Evolutionary conservation across 495 filamentous ascomycete genomes (phyloP).

Genomic region (Podospora bellae-mahoneyi): DNA sequence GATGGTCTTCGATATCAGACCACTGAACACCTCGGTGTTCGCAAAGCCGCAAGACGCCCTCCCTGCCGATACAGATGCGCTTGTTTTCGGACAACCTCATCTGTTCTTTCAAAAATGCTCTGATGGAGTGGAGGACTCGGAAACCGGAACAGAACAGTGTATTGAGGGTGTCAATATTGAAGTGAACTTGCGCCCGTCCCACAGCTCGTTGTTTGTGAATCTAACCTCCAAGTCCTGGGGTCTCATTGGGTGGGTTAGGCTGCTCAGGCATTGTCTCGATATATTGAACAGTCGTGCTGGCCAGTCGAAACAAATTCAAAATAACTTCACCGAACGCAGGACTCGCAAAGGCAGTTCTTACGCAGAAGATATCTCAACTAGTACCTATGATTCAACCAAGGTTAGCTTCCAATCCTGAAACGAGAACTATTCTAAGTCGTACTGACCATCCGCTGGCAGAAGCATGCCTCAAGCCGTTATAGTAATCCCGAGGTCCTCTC

Average conservation of each 20-base stretch:
- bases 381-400: neutral
- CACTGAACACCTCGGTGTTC: neutral
- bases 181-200: neutral
- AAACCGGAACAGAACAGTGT: neutral
- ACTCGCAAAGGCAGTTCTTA: neutral
- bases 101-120: neutral
- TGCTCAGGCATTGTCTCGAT: neutral
- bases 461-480: neutral
- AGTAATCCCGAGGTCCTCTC: neutral
- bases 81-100: neutral
- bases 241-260: no score
- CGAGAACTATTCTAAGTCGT: neutral
- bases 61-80: neutral
- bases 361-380: neutral
- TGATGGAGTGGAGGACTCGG: neutral
- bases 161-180: neutral
- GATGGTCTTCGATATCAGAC: neutral
- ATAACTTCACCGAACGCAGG: neutral
- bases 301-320: neutral
- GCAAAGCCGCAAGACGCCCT: neutral
- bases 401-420: neutral
- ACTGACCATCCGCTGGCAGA: neutral
- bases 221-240: neutral
- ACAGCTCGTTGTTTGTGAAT: neutral
- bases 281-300: neutral